Evolutionary conservation across 805 yeast genomes (phyloP).

Genomic region (Pachysolen tannophilus): DNA sequence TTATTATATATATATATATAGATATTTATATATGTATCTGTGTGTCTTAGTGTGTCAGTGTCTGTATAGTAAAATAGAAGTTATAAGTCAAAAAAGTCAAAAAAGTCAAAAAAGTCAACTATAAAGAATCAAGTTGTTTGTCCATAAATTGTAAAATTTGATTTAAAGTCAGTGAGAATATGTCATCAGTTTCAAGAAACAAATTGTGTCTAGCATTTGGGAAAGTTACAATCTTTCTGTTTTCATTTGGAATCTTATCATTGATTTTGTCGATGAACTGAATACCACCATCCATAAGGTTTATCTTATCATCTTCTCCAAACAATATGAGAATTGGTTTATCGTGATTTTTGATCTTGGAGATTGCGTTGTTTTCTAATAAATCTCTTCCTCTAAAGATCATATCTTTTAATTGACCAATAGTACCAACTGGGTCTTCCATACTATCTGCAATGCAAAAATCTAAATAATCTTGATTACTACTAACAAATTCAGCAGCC

Average conservation of each 20-base stretch:
- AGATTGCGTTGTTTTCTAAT: slow-evolving; percentile 26
- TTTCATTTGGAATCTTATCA: slow-evolving; percentile 18
- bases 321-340: slow-evolving; percentile 51
- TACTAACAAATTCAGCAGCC: slow-evolving; percentile 45
- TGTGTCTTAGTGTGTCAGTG: not conserved
- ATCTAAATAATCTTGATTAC: slow-evolving; percentile 35
- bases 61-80: not conserved
- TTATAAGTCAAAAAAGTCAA: not conserved
- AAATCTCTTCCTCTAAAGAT: slow-evolving; percentile 52
- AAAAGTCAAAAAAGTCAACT: not conserved
- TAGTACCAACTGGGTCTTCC: slow-evolving; percentile 43
- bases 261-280: slow-evolving; percentile 28
- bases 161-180: slow-evolving; percentile 25
- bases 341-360: slow-evolving; percentile 20
- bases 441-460: slow-evolving; percentile 33
- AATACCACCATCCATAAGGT: slow-evolving; percentile 40
- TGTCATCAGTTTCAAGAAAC: slow-evolving; percentile 36
- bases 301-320: slow-evolving; percentile 57
- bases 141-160: slow-evolving; percentile 34
- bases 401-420: slow-evolving; percentile 52
- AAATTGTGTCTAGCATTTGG: slow-evolving; percentile 35
- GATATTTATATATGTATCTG: not conserved
- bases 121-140: not conserved
- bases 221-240: slow-evolving; percentile 15
- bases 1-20: not conserved